Evolutionary conservation across 768 basidiomycete species (phyloP).

Genomic region (Mycena amicta): DNA sequence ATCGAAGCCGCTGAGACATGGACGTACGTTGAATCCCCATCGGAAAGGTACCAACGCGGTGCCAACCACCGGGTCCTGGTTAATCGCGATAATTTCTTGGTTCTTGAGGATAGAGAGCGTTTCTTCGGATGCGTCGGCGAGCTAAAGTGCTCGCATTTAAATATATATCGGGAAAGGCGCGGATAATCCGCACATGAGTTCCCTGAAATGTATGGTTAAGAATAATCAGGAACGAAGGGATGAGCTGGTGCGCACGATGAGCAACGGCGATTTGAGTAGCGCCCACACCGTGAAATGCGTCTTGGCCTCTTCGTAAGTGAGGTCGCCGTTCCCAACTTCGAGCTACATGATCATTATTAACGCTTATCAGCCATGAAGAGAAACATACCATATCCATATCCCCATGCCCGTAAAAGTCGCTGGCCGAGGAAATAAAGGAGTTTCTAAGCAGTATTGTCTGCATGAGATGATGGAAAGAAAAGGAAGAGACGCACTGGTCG

Average conservation of each 20-base stretch:
- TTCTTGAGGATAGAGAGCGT: slow-evolving; percentile 62
- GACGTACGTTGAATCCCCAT: slow-evolving; percentile 67
- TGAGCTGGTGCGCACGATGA: slow-evolving; percentile 41
- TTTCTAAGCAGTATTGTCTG: slow-evolving; percentile 43
- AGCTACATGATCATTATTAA: slow-evolving; percentile 36
- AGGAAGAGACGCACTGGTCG: slow-evolving; percentile 43
- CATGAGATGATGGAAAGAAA: background rate
- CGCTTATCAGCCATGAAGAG: background rate
- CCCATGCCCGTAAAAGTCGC: slow-evolving; percentile 69
- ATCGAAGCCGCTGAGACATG: too few species aligned
- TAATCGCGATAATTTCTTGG: slow-evolving; percentile 66
- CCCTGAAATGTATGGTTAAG: slow-evolving; percentile 25
- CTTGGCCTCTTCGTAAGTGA: slow-evolving; percentile 65
- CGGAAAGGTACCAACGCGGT: slow-evolving; percentile 65
- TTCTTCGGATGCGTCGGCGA: slow-evolving; percentile 49
- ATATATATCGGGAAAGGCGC: too few species aligned
- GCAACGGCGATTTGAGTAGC: slow-evolving; percentile 67
- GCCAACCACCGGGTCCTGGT: slow-evolving; percentile 66
- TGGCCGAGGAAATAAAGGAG: slow-evolving; percentile 63
- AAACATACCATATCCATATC: slow-evolving; percentile 65
- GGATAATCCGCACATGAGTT: slow-evolving; percentile 40
- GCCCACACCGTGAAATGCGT: slow-evolving; percentile 77
- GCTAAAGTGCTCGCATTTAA: too few species aligned
- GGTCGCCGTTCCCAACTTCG: slow-evolving; percentile 64
- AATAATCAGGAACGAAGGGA: background rate